Conservation (phyloP, 169 alveolate genomes). For the Babesia bigemina region DNA sequence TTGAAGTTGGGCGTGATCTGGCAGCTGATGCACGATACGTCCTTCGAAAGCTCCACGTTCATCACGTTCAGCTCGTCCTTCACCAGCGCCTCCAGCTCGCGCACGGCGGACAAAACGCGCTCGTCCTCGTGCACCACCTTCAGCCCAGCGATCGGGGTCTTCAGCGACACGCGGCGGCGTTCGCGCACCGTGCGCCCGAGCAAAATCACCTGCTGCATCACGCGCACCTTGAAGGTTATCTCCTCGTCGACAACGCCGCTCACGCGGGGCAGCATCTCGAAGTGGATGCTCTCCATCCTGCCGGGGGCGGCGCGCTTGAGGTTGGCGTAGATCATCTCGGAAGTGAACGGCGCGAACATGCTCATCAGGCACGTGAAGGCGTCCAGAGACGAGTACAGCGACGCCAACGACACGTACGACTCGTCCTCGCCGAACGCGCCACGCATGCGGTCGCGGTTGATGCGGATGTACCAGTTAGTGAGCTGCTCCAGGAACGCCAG, state of each 20-base stretch:
- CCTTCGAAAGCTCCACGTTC: constrained; percentile 76
- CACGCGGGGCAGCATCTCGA: constrained; percentile 63
- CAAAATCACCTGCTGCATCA: constrained; percentile 75
- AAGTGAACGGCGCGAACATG: constrained; percentile 92
- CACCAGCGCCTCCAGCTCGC: constrained; percentile 56
- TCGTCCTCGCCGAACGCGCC: constrained; percentile 92
- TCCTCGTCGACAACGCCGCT: constrained; percentile 47
- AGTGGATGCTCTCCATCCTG: constrained; percentile 68
- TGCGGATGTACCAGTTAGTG: constrained; percentile 96
- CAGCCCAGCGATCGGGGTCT: constrained; percentile 86
- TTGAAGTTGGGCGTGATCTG: constrained; percentile 86
- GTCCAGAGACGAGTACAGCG: constrained; percentile 88
- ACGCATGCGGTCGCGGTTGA: constrained; percentile 96
- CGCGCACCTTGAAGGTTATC: constrained; percentile 38
- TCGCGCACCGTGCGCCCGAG: constrained; percentile 93
- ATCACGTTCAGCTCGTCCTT: constrained; percentile 88
- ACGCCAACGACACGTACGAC: constrained; percentile 83
- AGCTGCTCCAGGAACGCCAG: constrained; percentile 92
- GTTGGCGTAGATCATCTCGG: constrained; percentile 91
- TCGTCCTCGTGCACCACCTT: constrained; percentile 69
- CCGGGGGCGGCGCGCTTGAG: constrained; percentile 67
- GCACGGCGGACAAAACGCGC: constrained; percentile 35
- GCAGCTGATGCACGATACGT: constrained; percentile 77
- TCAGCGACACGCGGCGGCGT: constrained; percentile 85
- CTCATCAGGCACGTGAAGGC: constrained; percentile 81